phyloP scores from a whole-genome alignment of 768 basidiomycete species.

The Nidula microcarpa region DNA sequence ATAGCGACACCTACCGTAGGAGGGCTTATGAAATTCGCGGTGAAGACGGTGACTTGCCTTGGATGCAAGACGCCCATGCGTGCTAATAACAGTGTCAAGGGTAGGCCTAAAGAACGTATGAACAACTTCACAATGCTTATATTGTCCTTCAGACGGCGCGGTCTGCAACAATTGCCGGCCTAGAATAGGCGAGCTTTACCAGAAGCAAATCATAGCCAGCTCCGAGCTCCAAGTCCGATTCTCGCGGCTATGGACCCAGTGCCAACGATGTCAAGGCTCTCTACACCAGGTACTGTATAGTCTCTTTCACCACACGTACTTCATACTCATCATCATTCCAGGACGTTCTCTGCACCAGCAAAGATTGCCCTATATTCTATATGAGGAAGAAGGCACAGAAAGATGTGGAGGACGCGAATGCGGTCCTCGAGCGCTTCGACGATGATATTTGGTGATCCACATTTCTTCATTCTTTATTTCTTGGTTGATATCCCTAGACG shows the following conservation, averaged over 20 bases:
- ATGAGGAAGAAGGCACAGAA: constrained; percentile 99
- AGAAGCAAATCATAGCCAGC: constrained; percentile 76
- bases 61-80: constrained; percentile 91
- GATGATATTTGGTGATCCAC: constrained; percentile 59
- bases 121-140: not conserved
- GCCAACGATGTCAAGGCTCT: constrained; percentile 97
- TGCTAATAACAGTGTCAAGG: constrained; percentile 68
- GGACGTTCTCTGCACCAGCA: constrained; percentile 96
- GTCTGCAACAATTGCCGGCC: constrained; percentile 93
- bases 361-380: constrained; percentile 98
- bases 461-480: not conserved
- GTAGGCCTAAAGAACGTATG: constrained; percentile 33
- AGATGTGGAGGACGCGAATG: constrained; percentile 85
- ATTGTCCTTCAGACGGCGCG: constrained; percentile 65
- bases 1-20: constrained; percentile 97
- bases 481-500: not conserved
- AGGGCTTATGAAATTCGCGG: constrained; percentile 98
- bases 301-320: not conserved
- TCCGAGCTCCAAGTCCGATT: constrained; percentile 88
- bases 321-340: constrained; percentile 20
- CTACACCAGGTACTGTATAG: constrained; percentile 71
- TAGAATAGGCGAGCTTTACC: constrained; percentile 84
- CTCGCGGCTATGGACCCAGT: constrained; percentile 96
- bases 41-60: constrained; percentile 91
- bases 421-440: constrained; percentile 82